Evolutionary conservation across 805 yeast genomes (phyloP), one percentile per base, ranked within the genome.

Genomic region (Phaffomyces antillensis): DNA sequence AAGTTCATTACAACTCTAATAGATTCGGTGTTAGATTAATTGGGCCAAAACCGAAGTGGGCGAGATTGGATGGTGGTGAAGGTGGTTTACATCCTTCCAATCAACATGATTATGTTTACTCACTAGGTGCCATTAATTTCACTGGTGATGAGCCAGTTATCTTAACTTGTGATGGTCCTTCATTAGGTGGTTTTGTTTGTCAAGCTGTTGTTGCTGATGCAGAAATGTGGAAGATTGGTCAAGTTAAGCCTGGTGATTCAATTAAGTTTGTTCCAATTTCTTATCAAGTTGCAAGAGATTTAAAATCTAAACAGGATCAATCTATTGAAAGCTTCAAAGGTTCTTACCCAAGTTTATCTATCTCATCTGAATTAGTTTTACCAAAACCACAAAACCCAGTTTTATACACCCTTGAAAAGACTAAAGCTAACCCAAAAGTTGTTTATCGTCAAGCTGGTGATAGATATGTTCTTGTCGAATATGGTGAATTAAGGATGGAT

Each of bases 101-200:
- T 66, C 90, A 96, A 37, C 98, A 91, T 62, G 99, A 91, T 69
- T 93, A 91, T 60, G 98, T 91, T 43, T 91, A 91, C 64, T 88
- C 98, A 1, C 69, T 89, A 43, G 98, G 99, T 56, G 98, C 99
- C 26, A 83, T 91, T 64, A 93, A 93, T 67, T 93, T 93, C 64
- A 93, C 98, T 32, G 99, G 99, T 66, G 98, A 93, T 67, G 98
- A 91, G 66, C 98, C 98, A 1, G 99, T 91, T 31, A 89, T 91
- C 52, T 74, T 91, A 64, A 88, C 98, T 3, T 87, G 97, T 61
- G 99, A 91, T 67, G 98, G 98, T 51, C 98, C 99, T 36, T 86
- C 96, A 11, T 76, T 91, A 46, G 98, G 99, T 60, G 99, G 99
- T 1, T 93, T 91, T 60, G 97, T 91, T 31, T 91, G 98, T 66